Base-by-base conservation (phyloP, 2,329 filamentous ascomycete species). In the Diplodia intermedia region DNA sequence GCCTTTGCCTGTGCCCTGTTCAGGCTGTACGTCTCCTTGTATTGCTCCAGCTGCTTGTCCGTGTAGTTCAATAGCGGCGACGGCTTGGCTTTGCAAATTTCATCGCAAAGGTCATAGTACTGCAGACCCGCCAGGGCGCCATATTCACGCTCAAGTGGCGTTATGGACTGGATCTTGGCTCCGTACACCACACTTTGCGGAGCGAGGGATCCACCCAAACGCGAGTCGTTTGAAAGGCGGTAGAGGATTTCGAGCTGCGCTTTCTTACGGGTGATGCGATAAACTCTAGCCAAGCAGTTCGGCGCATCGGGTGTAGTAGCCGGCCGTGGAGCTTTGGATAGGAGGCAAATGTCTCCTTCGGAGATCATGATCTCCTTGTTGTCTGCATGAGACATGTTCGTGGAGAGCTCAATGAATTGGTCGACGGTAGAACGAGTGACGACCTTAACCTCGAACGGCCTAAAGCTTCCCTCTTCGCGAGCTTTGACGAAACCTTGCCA, bases 71-170 rank as follows among this genome's bases (percentile, higher is more conserved):
- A 86, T 72, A 97, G 88, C 1, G 93, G 93, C 7, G 94, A 97
- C 0, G 96, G 95, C 75, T 93, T 92, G 3, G 94, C 95, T 73
- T 89, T 89, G 57, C 96, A 84, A 68, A 99, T 92, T 79, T 99
- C 95, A 68, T 94, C 91, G 82, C 94, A 96, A 23, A 99, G 85
- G 79, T 99, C 95, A 74, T 98, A 99, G 79, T 96, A 98, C 77
- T 97, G 91, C 71, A 99, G 80, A 74, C 92, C 94, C 80, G 93
- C 91, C 36, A 99, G 81, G 0, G 95, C 93, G 68, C 93, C 95
- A 77, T 94, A 99, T 79, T 99, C 95, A 78, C 95, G 90, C 82
- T 99, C 94, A 63, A 98, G 90, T 0, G 95, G 95, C 1, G 91
- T 97, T 83, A 99, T 91, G 69, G 94, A 97, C 66, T 93, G 93